Percentiles rank a stretch among this genome's conserved stretches.
Evolutionary conservation across 768 basidiomycete genomes (phyloP).

Genomic region (Panus rudis): DNA sequence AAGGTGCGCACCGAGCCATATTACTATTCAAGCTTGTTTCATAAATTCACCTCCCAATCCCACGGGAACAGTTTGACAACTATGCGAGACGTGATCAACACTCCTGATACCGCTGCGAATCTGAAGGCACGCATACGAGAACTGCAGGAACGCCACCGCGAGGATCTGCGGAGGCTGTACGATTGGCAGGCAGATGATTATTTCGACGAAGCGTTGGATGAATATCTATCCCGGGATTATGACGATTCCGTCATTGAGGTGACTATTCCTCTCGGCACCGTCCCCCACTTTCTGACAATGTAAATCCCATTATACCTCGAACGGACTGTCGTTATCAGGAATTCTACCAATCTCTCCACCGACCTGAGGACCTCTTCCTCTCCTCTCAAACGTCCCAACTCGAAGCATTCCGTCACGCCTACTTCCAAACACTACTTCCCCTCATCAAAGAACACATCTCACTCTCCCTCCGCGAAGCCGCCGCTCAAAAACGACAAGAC

Average conservation of each 20-base stretch:
- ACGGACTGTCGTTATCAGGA: conserved; percentile 3
- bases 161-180: conserved; percentile 15
- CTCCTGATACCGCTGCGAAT: conserved; percentile 9
- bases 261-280: neutral
- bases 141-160: conserved; percentile 10
- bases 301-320: neutral
- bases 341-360: conserved; percentile 4
- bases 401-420: conserved; percentile 19
- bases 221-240: conserved; percentile 12
- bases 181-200: conserved; percentile 19
- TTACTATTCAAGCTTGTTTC: neutral
- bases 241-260: conserved; percentile 9
- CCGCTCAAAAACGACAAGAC: conserved; percentile 21
- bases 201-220: conserved; percentile 13
- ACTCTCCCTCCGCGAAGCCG: conserved; percentile 16
- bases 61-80: conserved; percentile 13
- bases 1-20: conserved; percentile 11
- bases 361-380: neutral
- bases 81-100: conserved; percentile 11
- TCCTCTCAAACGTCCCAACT: conserved; percentile 8
- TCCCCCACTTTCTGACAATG: too few species aligned
- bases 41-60: too few species aligned
- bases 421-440: conserved; percentile 20
- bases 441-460: conserved; percentile 11
- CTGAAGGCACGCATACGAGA: conserved; percentile 12